Percentiles rank a stretch among this genome's conserved stretches.
These are phyloP conservation scores for Huntiella savannae DNA, from an alignment of 2,329 filamentous ascomycete species.

Conservation along the genomic window DNA sequence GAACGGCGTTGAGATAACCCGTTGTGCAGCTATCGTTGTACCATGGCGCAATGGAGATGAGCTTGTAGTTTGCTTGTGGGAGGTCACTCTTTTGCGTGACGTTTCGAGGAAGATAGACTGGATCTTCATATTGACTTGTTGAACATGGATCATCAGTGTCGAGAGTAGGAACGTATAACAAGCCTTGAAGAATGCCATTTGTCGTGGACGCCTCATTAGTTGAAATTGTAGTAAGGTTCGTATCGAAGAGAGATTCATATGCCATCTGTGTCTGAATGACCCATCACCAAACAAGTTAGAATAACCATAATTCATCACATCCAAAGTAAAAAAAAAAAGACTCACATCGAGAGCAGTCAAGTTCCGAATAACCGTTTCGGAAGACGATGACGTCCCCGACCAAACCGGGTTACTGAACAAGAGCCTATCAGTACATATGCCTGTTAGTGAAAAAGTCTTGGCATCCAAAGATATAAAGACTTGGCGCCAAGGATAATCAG, in stretches of 20 bases:
- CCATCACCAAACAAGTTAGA: not conserved
- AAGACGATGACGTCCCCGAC: conserved; percentile 28
- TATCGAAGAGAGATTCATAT: conserved; percentile 30
- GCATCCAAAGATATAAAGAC: not conserved
- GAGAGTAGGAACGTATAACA: conserved; percentile 71
- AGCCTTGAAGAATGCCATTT: conserved; percentile 49
- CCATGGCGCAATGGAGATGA: conserved; percentile 79
- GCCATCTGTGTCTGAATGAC: conserved; percentile 25
- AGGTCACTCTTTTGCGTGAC: conserved; percentile 56
- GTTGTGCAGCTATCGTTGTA: conserved; percentile 52
- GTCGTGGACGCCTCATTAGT: conserved; percentile 40
- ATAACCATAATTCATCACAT: not conserved
- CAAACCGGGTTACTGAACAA: conserved; percentile 41
- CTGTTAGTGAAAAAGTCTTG: not conserved
- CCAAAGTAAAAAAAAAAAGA: conserved; percentile 10
- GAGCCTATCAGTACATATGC: conserved; percentile 22
- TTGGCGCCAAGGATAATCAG: not conserved
- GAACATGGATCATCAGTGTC: conserved; percentile 38
- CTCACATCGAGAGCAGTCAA: conserved; percentile 36
- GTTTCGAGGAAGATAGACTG: conserved; percentile 46
- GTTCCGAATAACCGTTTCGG: conserved; percentile 36
- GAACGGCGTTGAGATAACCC: conserved; percentile 48
- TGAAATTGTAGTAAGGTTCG: conserved; percentile 59
- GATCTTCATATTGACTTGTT: conserved; percentile 31
- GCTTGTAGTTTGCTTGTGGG: conserved; percentile 46